These are phyloP conservation scores for Podaxis sp. DNA, from an alignment of 768 basidiomycete genomes.

Conservation along the genomic window DNA sequence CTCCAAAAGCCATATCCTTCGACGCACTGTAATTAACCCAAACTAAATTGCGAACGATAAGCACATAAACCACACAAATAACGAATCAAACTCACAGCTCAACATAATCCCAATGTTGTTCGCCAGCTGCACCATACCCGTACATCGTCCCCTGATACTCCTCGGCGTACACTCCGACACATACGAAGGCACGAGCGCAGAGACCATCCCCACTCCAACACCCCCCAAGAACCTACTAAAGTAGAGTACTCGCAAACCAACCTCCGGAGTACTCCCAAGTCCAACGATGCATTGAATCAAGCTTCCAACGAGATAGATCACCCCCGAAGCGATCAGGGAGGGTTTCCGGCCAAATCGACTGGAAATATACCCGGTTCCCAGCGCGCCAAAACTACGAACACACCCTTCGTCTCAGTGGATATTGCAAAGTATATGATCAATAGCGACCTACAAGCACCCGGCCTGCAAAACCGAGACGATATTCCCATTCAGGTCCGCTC, in stretches of 20 bases:
- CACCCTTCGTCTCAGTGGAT: not conserved
- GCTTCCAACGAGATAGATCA: slow-evolving; percentile 48
- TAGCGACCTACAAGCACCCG: slow-evolving; percentile 42
- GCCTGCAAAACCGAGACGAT: slow-evolving; percentile 51
- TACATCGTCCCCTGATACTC: slow-evolving; percentile 48
- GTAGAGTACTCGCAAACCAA: slow-evolving; percentile 38
- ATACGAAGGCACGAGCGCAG: slow-evolving; percentile 48
- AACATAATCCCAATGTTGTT: slow-evolving; percentile 37
- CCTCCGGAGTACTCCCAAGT: slow-evolving; percentile 32
- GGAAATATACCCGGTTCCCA: slow-evolving; percentile 39
- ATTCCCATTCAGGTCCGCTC: slow-evolving; percentile 44
- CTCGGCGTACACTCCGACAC: slow-evolving; percentile 50
- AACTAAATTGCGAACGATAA: slow-evolving; percentile 23
- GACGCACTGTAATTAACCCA: slow-evolving; percentile 49
- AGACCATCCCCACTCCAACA: slow-evolving; percentile 56
- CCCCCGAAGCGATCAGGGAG: slow-evolving; percentile 40
- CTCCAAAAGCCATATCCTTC: slow-evolving; percentile 31
- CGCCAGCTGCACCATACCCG: slow-evolving; percentile 39
- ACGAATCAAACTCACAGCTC: slow-evolving; percentile 27
- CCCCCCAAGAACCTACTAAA: slow-evolving; percentile 58
- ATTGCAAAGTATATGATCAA: not conserved
- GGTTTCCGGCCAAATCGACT: slow-evolving; percentile 44
- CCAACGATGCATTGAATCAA: slow-evolving; percentile 44
- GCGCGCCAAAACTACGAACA: slow-evolving; percentile 39
- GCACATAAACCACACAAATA: not conserved